Percentiles rank a stretch among this genome's conserved stretches.
These are phyloP conservation scores for Gardenia jasminoides DNA, from an alignment of 257 asterid species.

Conservation along the genomic window DNA sequence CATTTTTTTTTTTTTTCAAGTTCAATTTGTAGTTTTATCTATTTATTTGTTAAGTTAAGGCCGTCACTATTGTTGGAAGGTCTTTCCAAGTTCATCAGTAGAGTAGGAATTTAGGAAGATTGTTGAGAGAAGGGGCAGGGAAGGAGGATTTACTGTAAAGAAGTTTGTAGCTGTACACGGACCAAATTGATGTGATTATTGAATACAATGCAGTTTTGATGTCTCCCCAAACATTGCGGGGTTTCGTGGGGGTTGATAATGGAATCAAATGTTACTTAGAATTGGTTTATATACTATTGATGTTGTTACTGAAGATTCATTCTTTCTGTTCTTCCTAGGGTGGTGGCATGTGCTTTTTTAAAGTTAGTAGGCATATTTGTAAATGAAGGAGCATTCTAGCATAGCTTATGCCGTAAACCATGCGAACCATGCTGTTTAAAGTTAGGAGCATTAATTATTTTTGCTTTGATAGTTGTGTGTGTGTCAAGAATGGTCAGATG, in stretches of 20 bases:
- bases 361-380: not conserved
- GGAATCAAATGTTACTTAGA: too few relatives aligned
- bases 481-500: not conserved
- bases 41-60: constrained; percentile 36
- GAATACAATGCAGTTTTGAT: not conserved
- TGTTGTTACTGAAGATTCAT: not conserved
- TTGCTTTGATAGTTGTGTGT: not conserved
- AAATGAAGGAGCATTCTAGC: not conserved
- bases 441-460: not conserved
- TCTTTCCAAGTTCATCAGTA: not conserved
- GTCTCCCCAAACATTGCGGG: too few relatives aligned
- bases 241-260: too few relatives aligned
- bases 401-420: not conserved
- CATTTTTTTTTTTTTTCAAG: constrained; percentile 19
- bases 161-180: not conserved
- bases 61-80: not conserved
- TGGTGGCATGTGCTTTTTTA: not conserved
- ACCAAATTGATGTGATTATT: not conserved
- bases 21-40: constrained; percentile 24
- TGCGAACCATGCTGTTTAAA: not conserved
- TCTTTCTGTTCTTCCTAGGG: not conserved
- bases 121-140: not conserved
- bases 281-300: not conserved
- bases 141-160: not conserved
- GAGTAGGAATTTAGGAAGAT: not conserved